A percentile compares a stretch with the other conserved stretches of the same genome.
Evolutionary conservation across 208 protist genomes (phyloP).

Genomic region (Crithidia fasciculata): DNA sequence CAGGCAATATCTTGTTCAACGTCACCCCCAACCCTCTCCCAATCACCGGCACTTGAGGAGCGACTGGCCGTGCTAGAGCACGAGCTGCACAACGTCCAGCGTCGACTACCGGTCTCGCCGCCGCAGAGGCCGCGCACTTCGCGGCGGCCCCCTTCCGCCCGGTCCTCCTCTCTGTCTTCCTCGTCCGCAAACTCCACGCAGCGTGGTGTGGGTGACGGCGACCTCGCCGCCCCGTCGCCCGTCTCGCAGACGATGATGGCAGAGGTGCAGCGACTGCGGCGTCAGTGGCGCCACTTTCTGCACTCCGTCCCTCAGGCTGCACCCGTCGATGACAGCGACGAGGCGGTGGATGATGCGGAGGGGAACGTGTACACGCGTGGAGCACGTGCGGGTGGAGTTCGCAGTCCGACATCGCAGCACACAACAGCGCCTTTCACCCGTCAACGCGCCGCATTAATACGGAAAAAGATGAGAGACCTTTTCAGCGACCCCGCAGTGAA

Average conservation of each 20-base stretch:
- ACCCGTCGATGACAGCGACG: not conserved
- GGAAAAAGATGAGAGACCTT: too few relatives aligned
- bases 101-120: not conserved
- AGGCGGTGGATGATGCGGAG: not conserved
- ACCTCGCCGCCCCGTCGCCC: not conserved
- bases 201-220: not conserved
- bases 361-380: not conserved
- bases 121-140: too few relatives aligned
- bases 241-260: conserved; percentile 18
- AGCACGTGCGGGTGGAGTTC: too few relatives aligned
- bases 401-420: too few relatives aligned
- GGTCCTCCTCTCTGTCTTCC: not conserved
- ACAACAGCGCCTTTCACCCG: too few relatives aligned
- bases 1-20: not conserved
- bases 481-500: too few relatives aligned
- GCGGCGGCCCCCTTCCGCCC: not conserved
- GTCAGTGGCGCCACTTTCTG: conserved; percentile 54
- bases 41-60: not conserved
- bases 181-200: not conserved
- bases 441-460: too few relatives aligned
- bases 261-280: conserved; percentile 58
- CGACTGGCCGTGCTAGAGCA: not conserved
- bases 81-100: not conserved
- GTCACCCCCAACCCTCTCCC: not conserved
- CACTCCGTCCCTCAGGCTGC: not conserved